phyloP scores from a whole-genome alignment of 2,329 filamentous ascomycete genomes.

The Cladosporium sp. region DNA sequence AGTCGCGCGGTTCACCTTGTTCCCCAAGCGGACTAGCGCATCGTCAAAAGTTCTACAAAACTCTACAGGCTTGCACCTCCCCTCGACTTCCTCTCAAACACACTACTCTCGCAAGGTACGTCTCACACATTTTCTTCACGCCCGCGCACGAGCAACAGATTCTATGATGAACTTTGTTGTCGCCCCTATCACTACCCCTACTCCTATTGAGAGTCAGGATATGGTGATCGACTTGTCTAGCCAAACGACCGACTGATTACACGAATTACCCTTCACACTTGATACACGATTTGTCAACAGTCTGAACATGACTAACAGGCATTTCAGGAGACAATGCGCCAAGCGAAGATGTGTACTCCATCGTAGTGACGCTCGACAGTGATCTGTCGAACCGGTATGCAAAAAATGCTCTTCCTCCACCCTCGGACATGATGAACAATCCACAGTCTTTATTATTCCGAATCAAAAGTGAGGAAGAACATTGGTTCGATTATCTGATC shows the following conservation, averaged over 20 bases:
- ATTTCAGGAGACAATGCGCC: constrained; percentile 5
- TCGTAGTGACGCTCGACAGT: not conserved
- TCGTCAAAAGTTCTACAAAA: not conserved
- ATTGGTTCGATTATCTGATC: constrained; percentile 47
- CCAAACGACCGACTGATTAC: constrained; percentile 57
- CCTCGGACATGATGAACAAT: too few relatives aligned
- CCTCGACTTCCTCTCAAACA: constrained; percentile 11
- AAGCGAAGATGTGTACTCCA: not conserved
- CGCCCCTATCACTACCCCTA: constrained; percentile 57
- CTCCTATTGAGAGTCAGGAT: constrained; percentile 12
- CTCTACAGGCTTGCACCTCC: not conserved
- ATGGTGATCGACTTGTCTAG: constrained; percentile 60
- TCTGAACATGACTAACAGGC: constrained; percentile 5
- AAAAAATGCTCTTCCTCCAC: not conserved
- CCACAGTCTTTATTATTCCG: not conserved
- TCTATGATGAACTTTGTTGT: constrained; percentile 56
- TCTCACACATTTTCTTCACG: not conserved
- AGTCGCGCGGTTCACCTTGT: not conserved
- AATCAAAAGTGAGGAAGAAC: constrained; percentile 37
- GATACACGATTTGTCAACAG: not conserved
- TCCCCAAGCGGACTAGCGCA: not conserved
- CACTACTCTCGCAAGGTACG: constrained; percentile 18
- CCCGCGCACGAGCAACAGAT: constrained; percentile 16
- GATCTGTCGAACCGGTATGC: constrained; percentile 5
- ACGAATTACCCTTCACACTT: constrained; percentile 12